Percentiles rank a stretch among this genome's conserved stretches.
Evolutionary conservation across 2,329 filamentous ascomycete species (phyloP).

Genomic region (Stylonectria norvegica): DNA sequence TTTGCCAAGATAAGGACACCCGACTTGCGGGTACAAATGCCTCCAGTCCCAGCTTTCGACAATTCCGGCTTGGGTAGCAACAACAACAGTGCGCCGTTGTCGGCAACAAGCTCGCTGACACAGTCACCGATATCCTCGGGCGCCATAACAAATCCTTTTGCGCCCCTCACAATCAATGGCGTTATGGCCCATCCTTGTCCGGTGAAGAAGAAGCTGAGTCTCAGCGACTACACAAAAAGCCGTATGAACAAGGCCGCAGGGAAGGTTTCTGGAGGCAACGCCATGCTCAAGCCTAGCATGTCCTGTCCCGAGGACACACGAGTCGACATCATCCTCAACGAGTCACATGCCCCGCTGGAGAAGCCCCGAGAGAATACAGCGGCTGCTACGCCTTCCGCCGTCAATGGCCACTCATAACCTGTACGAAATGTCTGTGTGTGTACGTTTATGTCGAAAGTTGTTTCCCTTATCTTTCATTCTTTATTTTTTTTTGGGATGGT

Average conservation of each 20-base stretch:
- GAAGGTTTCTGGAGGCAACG: conserved; percentile 28
- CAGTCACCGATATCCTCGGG: conserved; percentile 50
- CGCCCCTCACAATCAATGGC: conserved; percentile 41
- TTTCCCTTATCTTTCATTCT: conserved; percentile 19
- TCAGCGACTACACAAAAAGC: conserved; percentile 63
- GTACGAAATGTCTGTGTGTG: conserved; percentile 25
- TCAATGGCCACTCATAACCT: conserved; percentile 22
- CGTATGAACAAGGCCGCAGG: conserved; percentile 53
- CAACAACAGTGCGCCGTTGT: conserved; percentile 44
- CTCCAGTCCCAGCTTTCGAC: conserved; percentile 52
- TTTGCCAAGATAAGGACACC: conserved; percentile 38
- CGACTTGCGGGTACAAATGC: conserved; percentile 54
- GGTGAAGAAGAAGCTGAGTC: conserved; percentile 63
- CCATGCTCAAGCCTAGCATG: conserved; percentile 33
- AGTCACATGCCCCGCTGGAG: conserved; percentile 28
- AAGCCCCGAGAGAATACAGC: conserved; percentile 27
- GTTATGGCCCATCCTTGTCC: conserved; percentile 52
- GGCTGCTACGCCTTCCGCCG: conserved; percentile 14
- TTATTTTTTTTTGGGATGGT: conserved; percentile 19
- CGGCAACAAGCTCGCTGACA: conserved; percentile 39
- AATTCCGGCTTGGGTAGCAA: conserved; percentile 34
- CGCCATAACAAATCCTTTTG: conserved; percentile 42
- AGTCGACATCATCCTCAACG: conserved; percentile 33
- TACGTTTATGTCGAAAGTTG: conserved; percentile 14
- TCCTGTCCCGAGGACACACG: conserved; percentile 37